Conservation (phyloP, 2,329 filamentous ascomycete species). For the Colletotrichum neosansevieriae region DNA sequence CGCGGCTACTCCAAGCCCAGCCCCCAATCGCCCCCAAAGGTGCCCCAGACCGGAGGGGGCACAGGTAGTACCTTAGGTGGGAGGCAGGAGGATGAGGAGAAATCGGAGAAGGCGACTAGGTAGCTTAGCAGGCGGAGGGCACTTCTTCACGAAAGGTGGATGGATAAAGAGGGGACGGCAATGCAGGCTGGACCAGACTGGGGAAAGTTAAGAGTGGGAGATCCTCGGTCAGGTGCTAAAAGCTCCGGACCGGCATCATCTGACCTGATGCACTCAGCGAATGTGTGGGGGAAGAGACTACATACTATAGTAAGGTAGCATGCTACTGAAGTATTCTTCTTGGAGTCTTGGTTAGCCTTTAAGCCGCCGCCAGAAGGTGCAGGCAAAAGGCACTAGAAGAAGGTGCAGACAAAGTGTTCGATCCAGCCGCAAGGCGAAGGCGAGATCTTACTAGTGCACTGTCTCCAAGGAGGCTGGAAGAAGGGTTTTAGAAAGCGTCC, state of each 20-base stretch:
- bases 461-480: constrained; percentile 23
- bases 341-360: neutral
- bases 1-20: constrained; percentile 6
- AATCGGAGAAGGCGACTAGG: neutral
- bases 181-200: constrained; percentile 26
- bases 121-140: neutral
- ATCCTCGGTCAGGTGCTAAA: constrained; percentile 39
- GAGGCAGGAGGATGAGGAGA: constrained; percentile 9
- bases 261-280: constrained; percentile 18
- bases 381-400: no score
- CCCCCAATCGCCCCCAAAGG: constrained; percentile 16
- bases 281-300: constrained; percentile 28
- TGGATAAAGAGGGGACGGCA: constrained; percentile 35
- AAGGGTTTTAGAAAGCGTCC: constrained; percentile 28
- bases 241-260: constrained; percentile 36
- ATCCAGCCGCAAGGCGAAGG: constrained; percentile 3
- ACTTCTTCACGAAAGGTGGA: constrained; percentile 4
- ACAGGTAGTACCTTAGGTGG: constrained; percentile 9
- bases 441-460: neutral
- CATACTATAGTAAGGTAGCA: neutral
- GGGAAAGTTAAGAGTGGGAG: constrained; percentile 24
- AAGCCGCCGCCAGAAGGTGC: constrained; percentile 4
- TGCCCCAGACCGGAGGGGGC: constrained; percentile 10
- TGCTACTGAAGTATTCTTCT: no score
- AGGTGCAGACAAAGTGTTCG: constrained; percentile 12